These are phyloP conservation scores for Alternaria metachromatica DNA, from an alignment of 2,329 filamentous ascomycete genomes.

Conservation along the genomic window DNA sequence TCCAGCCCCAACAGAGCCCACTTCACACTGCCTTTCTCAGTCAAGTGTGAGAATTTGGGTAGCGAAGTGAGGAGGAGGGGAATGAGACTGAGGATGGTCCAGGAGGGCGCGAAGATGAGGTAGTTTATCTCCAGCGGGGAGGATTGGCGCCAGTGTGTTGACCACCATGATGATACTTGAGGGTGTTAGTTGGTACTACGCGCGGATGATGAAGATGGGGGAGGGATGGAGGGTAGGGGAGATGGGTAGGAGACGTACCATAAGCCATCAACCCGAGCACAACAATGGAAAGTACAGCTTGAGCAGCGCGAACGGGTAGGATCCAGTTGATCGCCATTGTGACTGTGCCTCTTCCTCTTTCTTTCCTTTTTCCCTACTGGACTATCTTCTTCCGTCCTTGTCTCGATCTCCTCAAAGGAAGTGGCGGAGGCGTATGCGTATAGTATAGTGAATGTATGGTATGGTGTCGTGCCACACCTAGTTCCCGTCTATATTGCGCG, in stretches of 20 bases:
- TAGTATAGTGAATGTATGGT: not conserved
- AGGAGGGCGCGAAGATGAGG: slow-evolving; percentile 79
- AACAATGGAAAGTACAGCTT: slow-evolving; percentile 73
- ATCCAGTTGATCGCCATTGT: slow-evolving; percentile 63
- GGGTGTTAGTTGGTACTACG: slow-evolving; percentile 8
- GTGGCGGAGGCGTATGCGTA: not conserved
- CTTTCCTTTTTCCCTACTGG: not conserved
- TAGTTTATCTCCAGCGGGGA: slow-evolving; percentile 71
- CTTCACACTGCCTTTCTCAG: slow-evolving; percentile 63
- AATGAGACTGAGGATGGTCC: slow-evolving; percentile 70
- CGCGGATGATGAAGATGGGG: too few relatives aligned
- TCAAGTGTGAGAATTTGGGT: slow-evolving; percentile 56
- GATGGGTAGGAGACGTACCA: slow-evolving; percentile 52
- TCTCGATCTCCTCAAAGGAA: not conserved
- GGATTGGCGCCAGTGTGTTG: slow-evolving; percentile 58
- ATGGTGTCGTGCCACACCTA: not conserved
- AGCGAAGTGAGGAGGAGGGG: slow-evolving; percentile 73
- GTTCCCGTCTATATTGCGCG: not conserved
- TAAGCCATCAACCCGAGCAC: slow-evolving; percentile 78
- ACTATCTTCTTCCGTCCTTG: not conserved
- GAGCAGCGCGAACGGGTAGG: slow-evolving; percentile 69
- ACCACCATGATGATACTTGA: slow-evolving; percentile 64
- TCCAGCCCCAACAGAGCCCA: slow-evolving; percentile 68
- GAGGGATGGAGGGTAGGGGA: not conserved
- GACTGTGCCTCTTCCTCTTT: not conserved